These are phyloP conservation scores for Leishmania amazonensis DNA, from an alignment of 208 protist genomes.

Conservation along the genomic window DNA sequence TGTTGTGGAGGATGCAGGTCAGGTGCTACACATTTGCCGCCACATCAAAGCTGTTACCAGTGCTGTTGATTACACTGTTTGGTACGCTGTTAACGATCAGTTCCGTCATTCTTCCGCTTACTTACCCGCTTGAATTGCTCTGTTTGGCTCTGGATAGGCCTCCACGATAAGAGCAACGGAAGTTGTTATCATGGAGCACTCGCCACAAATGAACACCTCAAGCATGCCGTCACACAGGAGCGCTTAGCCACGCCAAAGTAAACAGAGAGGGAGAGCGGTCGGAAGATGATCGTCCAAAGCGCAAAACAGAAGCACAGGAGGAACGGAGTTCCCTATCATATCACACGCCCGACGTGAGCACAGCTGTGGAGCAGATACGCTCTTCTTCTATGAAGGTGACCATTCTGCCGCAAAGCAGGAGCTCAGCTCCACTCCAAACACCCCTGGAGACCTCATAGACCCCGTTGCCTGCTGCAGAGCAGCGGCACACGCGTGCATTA, in stretches of 20 bases:
- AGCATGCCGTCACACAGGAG: neutral
- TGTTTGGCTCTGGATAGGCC: neutral
- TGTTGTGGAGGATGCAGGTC: neutral
- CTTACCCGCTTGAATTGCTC: neutral
- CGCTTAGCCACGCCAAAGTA: neutral
- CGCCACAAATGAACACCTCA: neutral
- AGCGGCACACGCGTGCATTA: neutral
- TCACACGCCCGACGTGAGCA: neutral
- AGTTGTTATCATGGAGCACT: neutral
- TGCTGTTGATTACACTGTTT: neutral
- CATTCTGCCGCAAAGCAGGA: neutral
- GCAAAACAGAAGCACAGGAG: neutral
- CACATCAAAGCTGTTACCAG: neutral
- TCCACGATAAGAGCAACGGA: neutral
- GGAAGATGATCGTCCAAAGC: neutral
- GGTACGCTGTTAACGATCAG: neutral
- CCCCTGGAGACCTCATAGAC: neutral
- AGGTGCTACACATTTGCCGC: neutral
- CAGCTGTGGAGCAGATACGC: too few relatives aligned
- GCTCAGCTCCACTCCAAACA: neutral
- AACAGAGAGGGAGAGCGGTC: neutral
- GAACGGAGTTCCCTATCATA: neutral
- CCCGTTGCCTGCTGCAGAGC: neutral
- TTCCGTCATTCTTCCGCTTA: neutral
- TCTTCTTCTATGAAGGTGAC: too few relatives aligned